Evolutionary conservation across 257 asterid genomes (phyloP), one percentile per base, ranked within the genome.

Genomic region (Henckelia pumila): DNA sequence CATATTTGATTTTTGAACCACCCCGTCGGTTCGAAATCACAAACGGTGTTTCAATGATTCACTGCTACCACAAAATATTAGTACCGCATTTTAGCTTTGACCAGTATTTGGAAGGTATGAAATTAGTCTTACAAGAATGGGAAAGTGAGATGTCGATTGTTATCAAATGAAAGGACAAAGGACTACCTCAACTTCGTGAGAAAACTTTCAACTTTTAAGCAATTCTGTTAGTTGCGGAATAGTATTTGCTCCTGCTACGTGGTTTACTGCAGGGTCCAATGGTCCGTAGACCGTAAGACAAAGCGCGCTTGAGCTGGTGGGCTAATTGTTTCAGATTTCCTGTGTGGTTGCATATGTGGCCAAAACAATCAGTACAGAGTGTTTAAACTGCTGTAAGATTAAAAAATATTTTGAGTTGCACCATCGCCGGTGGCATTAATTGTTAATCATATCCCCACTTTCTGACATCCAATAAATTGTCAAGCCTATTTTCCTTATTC

Each of bases 1-100:
- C 56, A 59, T 58, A 50, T 72, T 56, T 28, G 44, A 21, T 59
- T 23, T 68, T 35, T 14, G 70, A 61, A 53, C 52, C 55, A 60
- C 63, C 30, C 40, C 52, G 63, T 66, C 5, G 22, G 55, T 66
- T 44, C 14, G 17, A 32, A 25, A 37, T 66, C 57, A 70, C 55
- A 50, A 59, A 58, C 16, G 21, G 35, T 70, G 23, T 66, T 56
- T 59, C 22, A 52, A 56, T n/a, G 24, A 16, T 23, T 57, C 10
- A 40, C 22, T 1, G 17, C 13, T 68, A 63, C 0, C 28, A 19
- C 56, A 20, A 59, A 49, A 8, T 21, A 62, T 35, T 5, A 40
- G 35, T 50, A n/a, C 24, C 61, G 21, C 67, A 29, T 47, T 23
- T 22, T 33, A 30, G 49, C 55, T 14, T 5, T n/a, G 44, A 44